Conservation (phyloP, 2,329 filamentous ascomycete genomes). For the Epichloe scottii region DNA sequence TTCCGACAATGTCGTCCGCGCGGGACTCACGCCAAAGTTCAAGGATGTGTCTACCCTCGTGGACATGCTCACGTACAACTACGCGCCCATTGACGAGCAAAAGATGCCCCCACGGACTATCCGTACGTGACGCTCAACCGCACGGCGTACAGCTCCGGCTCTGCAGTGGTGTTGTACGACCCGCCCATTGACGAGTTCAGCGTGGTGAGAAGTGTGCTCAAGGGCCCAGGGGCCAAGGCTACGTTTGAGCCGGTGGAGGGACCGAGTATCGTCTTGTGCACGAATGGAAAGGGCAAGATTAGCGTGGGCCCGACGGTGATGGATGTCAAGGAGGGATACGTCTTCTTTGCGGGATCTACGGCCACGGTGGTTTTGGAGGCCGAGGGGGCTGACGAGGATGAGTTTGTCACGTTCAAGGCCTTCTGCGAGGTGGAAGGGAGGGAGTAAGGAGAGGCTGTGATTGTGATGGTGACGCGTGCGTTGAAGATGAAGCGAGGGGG, state of each 20-base stretch:
- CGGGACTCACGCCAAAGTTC: conserved; percentile 96
- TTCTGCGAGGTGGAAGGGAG: conserved; percentile 68
- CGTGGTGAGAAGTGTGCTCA: conserved; percentile 70
- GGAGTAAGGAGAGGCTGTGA: conserved; percentile 21
- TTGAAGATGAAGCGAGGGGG: not conserved
- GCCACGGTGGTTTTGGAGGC: conserved; percentile 73
- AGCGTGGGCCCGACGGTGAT: conserved; percentile 72
- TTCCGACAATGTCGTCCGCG: conserved; percentile 96
- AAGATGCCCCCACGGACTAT: conserved; percentile 81
- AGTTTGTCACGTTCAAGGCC: conserved; percentile 82
- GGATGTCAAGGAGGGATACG: conserved; percentile 59
- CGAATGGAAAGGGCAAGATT: conserved; percentile 68
- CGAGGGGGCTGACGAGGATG: conserved; percentile 44
- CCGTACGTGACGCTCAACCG: conserved; percentile 74
- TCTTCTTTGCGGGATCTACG: conserved; percentile 78
- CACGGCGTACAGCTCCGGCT: conserved; percentile 67
- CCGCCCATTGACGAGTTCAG: conserved; percentile 95
- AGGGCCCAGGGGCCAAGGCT: conserved; percentile 59
- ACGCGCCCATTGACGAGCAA: conserved; percentile 86
- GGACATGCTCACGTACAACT: conserved; percentile 86
- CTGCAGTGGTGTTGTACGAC: conserved; percentile 67
- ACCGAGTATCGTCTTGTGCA: conserved; percentile 89
- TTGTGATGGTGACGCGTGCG: not conserved
- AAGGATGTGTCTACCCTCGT: conserved; percentile 88
- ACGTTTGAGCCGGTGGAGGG: conserved; percentile 81